These are phyloP conservation scores for Zasmidium citrigriseum DNA, from an alignment of 2,329 filamentous ascomycete genomes.

Conservation along the genomic window DNA sequence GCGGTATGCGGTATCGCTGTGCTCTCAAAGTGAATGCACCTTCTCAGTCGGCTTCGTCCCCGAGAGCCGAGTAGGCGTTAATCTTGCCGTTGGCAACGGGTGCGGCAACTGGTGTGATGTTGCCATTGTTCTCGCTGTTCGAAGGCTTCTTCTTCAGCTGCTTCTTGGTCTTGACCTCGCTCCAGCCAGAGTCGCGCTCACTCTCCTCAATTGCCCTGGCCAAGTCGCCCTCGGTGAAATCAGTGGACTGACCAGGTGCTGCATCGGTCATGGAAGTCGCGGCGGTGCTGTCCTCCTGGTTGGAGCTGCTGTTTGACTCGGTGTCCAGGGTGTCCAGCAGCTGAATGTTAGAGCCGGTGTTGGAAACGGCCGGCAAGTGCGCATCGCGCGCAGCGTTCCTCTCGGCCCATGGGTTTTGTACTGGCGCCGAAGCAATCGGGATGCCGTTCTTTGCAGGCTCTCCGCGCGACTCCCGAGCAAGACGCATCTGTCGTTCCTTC, in stretches of 20 bases:
- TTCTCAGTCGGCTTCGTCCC: background rate
- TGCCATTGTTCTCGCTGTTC: constrained; percentile 17
- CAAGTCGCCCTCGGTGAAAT: constrained; percentile 63
- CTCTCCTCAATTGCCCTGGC: constrained; percentile 50
- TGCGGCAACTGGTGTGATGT: constrained; percentile 13
- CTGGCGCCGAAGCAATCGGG: constrained; percentile 48
- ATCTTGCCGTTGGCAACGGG: constrained; percentile 12
- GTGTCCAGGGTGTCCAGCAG: constrained; percentile 55
- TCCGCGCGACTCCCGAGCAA: constrained; percentile 79
- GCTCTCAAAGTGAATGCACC: background rate
- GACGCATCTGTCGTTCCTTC: constrained; percentile 80
- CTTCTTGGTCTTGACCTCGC: constrained; percentile 56
- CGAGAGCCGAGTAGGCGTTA: constrained; percentile 7
- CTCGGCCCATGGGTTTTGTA: constrained; percentile 57
- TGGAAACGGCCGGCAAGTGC: constrained; percentile 6
- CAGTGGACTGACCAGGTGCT: constrained; percentile 41
- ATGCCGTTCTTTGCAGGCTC: constrained; percentile 78
- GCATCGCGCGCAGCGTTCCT: constrained; percentile 19
- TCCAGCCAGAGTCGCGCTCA: constrained; percentile 59
- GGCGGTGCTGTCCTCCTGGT: constrained; percentile 36
- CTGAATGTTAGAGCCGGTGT: constrained; percentile 16
- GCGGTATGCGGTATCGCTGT: background rate
- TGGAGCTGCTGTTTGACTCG: constrained; percentile 43
- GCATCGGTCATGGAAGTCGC: constrained; percentile 42
- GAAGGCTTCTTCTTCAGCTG: constrained; percentile 55